Percentiles rank a stretch among this genome's conserved stretches.
These are phyloP conservation scores for Plasmodium ovale DNA, from an alignment of 169 alveolate species.

Conservation along the genomic window DNA sequence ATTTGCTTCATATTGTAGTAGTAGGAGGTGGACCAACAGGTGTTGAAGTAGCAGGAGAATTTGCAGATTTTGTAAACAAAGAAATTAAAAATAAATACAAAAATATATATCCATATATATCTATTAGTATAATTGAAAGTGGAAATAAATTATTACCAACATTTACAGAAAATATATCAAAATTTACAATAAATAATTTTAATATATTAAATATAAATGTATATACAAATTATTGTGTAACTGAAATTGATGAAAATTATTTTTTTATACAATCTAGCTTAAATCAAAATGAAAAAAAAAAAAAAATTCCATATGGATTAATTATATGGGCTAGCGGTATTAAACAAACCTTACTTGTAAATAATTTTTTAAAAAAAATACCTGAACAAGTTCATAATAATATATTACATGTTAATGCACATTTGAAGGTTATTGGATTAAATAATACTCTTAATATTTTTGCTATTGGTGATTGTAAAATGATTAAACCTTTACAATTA, in stretches of 20 bases:
- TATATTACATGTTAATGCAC: constrained; percentile 79
- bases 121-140: constrained; percentile 83
- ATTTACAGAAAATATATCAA: constrained; percentile 77
- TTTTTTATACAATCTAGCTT: constrained; percentile 73
- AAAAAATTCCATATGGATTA: constrained; percentile 79
- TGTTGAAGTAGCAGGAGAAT: constrained; percentile 85
- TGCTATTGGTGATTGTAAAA: constrained; percentile 85
- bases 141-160: constrained; percentile 83
- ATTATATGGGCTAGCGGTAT: constrained; percentile 88
- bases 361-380: constrained; percentile 75
- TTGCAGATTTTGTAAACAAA: constrained; percentile 78
- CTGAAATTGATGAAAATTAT: constrained; percentile 75
- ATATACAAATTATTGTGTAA: constrained; percentile 77
- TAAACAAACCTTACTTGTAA: constrained; percentile 43
- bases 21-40: constrained; percentile 90
- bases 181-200: constrained; percentile 74
- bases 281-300: constrained; percentile 73
- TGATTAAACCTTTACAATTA: constrained; percentile 76
- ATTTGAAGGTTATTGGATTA: constrained; percentile 78
- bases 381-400: constrained; percentile 79
- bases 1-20: constrained; percentile 78
- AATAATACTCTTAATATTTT: constrained; percentile 58
- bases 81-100: constrained; percentile 57
- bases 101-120: constrained; percentile 73
- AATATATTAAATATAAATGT: constrained; percentile 76